These are phyloP conservation scores for Hysterangium stoloniferum DNA, from an alignment of 768 basidiomycete genomes.

Conservation along the genomic window DNA sequence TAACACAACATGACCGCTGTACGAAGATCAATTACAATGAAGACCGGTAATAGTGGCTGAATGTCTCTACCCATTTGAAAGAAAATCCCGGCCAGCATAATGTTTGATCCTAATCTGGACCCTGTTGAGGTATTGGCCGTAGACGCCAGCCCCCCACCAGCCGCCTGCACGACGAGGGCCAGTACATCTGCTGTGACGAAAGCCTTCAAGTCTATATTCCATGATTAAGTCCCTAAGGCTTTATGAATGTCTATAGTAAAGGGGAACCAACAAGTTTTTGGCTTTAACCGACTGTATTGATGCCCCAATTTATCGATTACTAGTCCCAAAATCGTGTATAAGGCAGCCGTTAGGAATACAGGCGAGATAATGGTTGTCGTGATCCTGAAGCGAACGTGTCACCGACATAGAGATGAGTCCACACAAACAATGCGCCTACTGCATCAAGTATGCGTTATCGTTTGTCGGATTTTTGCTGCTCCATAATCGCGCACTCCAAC, in stretches of 20 bases:
- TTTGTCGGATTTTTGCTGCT: slow-evolving; percentile 25
- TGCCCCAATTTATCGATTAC: slow-evolving; percentile 38
- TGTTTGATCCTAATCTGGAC: slow-evolving; percentile 24
- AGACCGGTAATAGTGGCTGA: neutral
- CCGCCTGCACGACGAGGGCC: slow-evolving; percentile 55
- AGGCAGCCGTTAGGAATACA: slow-evolving; percentile 48
- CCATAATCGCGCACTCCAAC: slow-evolving; percentile 52
- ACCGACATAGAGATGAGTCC: neutral
- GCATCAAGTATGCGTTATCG: slow-evolving; percentile 34
- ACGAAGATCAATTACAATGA: neutral
- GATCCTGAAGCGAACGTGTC: slow-evolving; percentile 17
- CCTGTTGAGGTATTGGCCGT: neutral
- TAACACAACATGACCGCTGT: slow-evolving; percentile 36
- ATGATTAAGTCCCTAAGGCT: no score
- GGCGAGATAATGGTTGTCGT: slow-evolving; percentile 43
- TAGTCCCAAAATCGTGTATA: slow-evolving; percentile 45
- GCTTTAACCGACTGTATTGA: slow-evolving; percentile 41
- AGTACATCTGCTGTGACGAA: slow-evolving; percentile 36
- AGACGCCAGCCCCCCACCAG: no score
- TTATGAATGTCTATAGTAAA: neutral
- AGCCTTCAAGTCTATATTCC: neutral
- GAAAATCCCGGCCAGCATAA: slow-evolving; percentile 58
- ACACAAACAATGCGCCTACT: slow-evolving; percentile 24
- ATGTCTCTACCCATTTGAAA: slow-evolving; percentile 43
- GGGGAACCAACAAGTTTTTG: slow-evolving; percentile 20